phyloP scores from a whole-genome alignment of 2,329 filamentous ascomycete species.

The Coccinonectria pachysandricola region DNA sequence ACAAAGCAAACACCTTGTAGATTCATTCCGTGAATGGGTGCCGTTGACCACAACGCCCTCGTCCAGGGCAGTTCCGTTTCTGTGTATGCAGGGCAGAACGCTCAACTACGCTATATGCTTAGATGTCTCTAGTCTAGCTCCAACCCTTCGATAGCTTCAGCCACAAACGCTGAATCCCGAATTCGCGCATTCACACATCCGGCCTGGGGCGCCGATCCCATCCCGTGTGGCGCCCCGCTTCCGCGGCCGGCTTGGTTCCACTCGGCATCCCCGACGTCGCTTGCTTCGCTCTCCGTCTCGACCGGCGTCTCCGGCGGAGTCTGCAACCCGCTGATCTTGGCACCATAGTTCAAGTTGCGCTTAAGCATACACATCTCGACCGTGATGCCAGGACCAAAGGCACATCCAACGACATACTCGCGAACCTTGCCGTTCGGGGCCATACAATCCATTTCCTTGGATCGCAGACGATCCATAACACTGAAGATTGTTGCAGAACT shows the following conservation, averaged over 20 bases:
- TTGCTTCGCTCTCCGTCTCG: slow-evolving; percentile 41
- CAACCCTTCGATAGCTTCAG: slow-evolving; percentile 13
- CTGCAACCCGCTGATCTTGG: slow-evolving; percentile 27
- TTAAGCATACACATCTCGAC: slow-evolving; percentile 60
- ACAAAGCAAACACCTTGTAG: no score
- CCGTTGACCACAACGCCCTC: no score
- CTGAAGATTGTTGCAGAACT: slow-evolving; percentile 60
- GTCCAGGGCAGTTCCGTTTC: no score
- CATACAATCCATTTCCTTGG: slow-evolving; percentile 48
- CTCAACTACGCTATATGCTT: no score
- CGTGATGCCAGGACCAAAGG: slow-evolving; percentile 59
- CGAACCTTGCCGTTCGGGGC: slow-evolving; percentile 37
- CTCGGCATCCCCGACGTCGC: slow-evolving; percentile 16
- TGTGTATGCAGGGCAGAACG: no score
- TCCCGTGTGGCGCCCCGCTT: no score
- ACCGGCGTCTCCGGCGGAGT: slow-evolving; percentile 48
- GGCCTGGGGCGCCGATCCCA: no score
- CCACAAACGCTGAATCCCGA: slow-evolving; percentile 12
- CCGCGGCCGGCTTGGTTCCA: neutral
- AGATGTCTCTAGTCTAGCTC: slow-evolving; percentile 22
- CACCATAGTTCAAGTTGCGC: slow-evolving; percentile 22
- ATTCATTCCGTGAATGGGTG: no score
- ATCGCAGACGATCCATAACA: slow-evolving; percentile 51
- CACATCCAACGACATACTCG: slow-evolving; percentile 55
- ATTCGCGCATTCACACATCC: slow-evolving; percentile 5